Conservation (phyloP, 257 asterid genomes). For the Eustoma russellianum region DNA sequence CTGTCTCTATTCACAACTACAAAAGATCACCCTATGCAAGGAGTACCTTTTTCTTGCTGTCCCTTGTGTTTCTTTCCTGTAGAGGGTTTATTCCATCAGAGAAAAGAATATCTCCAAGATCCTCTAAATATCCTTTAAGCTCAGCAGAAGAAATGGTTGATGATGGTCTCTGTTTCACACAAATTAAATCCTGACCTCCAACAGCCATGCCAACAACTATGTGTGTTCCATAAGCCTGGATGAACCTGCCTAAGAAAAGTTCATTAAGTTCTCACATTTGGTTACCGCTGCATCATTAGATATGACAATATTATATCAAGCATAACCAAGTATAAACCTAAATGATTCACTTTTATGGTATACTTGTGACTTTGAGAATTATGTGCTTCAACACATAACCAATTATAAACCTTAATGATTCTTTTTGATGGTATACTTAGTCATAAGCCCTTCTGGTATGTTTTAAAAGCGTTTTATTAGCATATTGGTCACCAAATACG, state of each 20-base stretch:
- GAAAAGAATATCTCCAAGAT: conserved; percentile 88
- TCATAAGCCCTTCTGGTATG: too few species aligned
- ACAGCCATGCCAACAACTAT: conserved; percentile 88
- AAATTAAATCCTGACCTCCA: conserved; percentile 96
- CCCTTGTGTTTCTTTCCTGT: conserved; percentile 52
- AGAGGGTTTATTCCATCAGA: conserved; percentile 74
- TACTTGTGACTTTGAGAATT: too few species aligned
- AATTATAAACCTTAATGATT: background rate
- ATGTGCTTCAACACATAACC: background rate
- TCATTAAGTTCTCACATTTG: conserved; percentile 9
- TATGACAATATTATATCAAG: conserved; percentile 9
- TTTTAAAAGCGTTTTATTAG: too few species aligned
- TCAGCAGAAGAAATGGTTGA: conserved; percentile 85
- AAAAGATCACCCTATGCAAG: background rate
- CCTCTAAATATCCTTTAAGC: conserved; percentile 83
- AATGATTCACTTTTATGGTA: too few species aligned
- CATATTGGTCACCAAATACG: too few species aligned
- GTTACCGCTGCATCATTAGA: background rate
- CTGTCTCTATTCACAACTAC: background rate
- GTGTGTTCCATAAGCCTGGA: conserved; percentile 90
- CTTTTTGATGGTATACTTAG: too few species aligned
- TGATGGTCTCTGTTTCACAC: conserved; percentile 83
- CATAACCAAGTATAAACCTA: background rate
- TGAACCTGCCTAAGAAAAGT: conserved; percentile 51
- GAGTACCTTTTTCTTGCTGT: conserved; percentile 51